phyloP scores from a whole-genome alignment of 768 basidiomycete species.

The Rubroboletus pulcherrimus region DNA sequence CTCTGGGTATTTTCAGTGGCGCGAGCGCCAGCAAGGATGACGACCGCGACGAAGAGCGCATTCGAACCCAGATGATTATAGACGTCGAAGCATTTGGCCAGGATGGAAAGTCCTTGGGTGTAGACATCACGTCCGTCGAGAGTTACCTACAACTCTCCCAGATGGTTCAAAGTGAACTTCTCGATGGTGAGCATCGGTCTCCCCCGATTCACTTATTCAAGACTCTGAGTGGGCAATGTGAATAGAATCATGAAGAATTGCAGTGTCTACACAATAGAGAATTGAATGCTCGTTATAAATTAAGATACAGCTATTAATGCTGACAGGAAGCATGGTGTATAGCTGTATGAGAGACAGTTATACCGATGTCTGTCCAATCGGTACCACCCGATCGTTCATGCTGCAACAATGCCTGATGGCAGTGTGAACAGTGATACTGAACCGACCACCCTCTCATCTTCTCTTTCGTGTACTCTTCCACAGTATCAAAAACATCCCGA shows the following conservation, averaged over 20 bases:
- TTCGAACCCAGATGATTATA: constrained; percentile 73
- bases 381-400: constrained; percentile 18
- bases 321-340: constrained; percentile 53
- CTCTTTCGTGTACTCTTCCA: constrained; percentile 57
- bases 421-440: constrained; percentile 46
- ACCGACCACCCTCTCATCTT: constrained; percentile 62
- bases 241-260: constrained; percentile 15
- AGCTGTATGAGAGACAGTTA: constrained; percentile 55
- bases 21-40: constrained; percentile 49
- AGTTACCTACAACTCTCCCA: constrained; percentile 55
- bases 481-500: constrained; percentile 73
- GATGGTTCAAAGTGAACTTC: constrained; percentile 49
- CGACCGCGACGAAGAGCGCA: constrained; percentile 83
- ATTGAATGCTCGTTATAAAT: background rate
- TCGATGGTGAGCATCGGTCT: constrained; percentile 28
- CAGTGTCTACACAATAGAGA: background rate
- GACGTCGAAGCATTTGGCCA: constrained; percentile 83
- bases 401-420: constrained; percentile 45
- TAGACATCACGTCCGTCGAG: constrained; percentile 51
- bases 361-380: constrained; percentile 19
- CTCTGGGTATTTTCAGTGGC: constrained; percentile 77
- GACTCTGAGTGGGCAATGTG: background rate
- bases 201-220: background rate
- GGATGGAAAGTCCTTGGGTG: constrained; percentile 68
- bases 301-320: constrained; percentile 18